Percentiles rank a stretch among this genome's conserved stretches.
Evolutionary conservation across 192 early-diverging fungal species (phyloP).

Genomic region (Irineochytrium annulatum): DNA sequence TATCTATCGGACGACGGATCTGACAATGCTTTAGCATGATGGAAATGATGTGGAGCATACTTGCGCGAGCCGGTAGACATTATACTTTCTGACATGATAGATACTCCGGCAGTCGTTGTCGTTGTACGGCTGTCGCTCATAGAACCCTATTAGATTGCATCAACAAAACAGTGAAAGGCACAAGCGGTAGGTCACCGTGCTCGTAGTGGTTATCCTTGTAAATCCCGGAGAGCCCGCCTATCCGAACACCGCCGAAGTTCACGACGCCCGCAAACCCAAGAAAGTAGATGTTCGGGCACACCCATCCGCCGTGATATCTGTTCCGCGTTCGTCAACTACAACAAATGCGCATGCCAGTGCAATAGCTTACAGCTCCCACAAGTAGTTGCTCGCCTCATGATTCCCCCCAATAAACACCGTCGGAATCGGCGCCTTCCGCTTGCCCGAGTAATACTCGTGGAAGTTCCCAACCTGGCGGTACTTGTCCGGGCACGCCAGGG

Average conservation of each 20-base stretch:
- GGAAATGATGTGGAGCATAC: slow-evolving; percentile 30
- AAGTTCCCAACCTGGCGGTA: slow-evolving; percentile 82
- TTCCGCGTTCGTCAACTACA: neutral
- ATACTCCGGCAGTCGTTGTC: slow-evolving; percentile 59
- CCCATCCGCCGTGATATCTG: slow-evolving; percentile 93
- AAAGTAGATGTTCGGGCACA: slow-evolving; percentile 88
- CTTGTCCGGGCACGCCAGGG: slow-evolving; percentile 81
- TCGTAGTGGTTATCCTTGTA: slow-evolving; percentile 54
- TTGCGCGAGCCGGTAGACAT: slow-evolving; percentile 72
- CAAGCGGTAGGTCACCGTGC: neutral
- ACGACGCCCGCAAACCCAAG: slow-evolving; percentile 84
- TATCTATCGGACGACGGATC: slow-evolving; percentile 73
- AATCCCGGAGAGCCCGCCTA: slow-evolving; percentile 92
- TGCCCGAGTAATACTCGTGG: slow-evolving; percentile 90
- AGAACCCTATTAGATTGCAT: slow-evolving; percentile 55
- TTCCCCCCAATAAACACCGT: slow-evolving; percentile 98
- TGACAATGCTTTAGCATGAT: too few relatives aligned
- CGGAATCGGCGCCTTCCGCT: slow-evolving; percentile 70
- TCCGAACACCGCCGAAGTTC: slow-evolving; percentile 82
- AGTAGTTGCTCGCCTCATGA: slow-evolving; percentile 92
- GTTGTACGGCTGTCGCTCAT: slow-evolving; percentile 75
- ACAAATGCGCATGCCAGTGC: slow-evolving; percentile 1
- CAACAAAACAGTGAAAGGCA: neutral
- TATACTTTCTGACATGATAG: slow-evolving; percentile 86
- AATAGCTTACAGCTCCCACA: slow-evolving; percentile 83